These are phyloP conservation scores for Mycosphaerella sp. DNA, from an alignment of 2,329 filamentous ascomycete species.

Conservation along the genomic window DNA sequence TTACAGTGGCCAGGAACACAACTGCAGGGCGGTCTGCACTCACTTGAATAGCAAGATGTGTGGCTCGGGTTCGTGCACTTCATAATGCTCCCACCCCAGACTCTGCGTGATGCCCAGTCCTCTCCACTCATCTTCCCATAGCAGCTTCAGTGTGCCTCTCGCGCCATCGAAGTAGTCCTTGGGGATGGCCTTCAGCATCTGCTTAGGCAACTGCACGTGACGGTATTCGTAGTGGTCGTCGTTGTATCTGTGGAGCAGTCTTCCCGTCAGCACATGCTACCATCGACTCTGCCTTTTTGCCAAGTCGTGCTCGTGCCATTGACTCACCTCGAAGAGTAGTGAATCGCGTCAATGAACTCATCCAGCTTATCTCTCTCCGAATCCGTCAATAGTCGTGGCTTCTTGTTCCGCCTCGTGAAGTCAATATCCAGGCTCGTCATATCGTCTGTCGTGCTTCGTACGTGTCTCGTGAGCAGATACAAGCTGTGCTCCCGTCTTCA, in stretches of 20 bases:
- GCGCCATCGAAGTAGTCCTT: constrained; percentile 85
- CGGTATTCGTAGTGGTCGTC: constrained; percentile 94
- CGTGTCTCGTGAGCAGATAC: background rate
- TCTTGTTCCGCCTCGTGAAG: constrained; percentile 76
- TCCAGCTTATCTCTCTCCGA: constrained; percentile 76
- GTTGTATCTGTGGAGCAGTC: constrained; percentile 61
- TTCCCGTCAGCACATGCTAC: background rate
- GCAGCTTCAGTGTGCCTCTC: constrained; percentile 87
- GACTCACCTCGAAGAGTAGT: constrained; percentile 86
- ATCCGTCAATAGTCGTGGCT: constrained; percentile 72
- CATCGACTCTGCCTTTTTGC: background rate
- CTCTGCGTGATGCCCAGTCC: constrained; percentile 98
- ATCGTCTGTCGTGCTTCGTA: background rate
- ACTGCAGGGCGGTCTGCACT: constrained; percentile 42
- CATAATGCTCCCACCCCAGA: constrained; percentile 98
- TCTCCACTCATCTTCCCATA: constrained; percentile 99
- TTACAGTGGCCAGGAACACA: background rate
- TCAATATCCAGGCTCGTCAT: constrained; percentile 59
- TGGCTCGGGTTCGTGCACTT: constrained; percentile 97
- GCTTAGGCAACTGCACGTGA: constrained; percentile 94
- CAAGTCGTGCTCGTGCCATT: too few relatives aligned
- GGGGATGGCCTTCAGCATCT: constrained; percentile 96
- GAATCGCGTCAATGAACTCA: constrained; percentile 87
- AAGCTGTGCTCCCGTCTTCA: background rate
- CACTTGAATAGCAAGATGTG: constrained; percentile 99